A percentile compares a stretch with the other conserved stretches of the same genome.
These are phyloP conservation scores for Arthrobotrys sphaeroides DNA, from an alignment of 2,329 filamentous ascomycete species.

Conservation along the genomic window DNA sequence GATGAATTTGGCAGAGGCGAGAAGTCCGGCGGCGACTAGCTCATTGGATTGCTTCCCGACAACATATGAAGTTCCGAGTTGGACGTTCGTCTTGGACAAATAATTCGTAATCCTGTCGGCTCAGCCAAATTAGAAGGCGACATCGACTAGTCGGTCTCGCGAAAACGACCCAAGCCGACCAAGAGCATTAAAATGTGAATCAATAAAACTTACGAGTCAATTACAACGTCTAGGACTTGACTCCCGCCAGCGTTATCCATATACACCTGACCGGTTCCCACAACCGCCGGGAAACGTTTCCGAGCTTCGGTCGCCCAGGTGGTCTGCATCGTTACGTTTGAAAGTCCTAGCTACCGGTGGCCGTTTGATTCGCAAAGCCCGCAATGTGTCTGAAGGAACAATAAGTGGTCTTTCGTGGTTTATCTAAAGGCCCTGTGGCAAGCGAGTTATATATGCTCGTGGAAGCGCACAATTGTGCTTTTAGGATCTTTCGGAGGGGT, in stretches of 20 bases:
- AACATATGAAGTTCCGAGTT: slow-evolving; percentile 76
- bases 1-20: slow-evolving; percentile 75
- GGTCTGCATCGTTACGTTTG: slow-evolving; percentile 27
- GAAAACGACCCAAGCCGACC: too few relatives aligned
- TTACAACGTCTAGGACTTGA: slow-evolving; percentile 73
- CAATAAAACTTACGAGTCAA: slow-evolving; percentile 68
- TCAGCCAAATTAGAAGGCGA: background rate
- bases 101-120: slow-evolving; percentile 71
- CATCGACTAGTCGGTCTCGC: too few relatives aligned
- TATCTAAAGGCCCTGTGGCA: too few relatives aligned
- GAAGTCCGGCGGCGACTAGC: slow-evolving; percentile 70
- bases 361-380: too few relatives aligned
- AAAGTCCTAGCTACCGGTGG: too few relatives aligned
- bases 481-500: too few relatives aligned
- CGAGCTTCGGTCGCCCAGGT: slow-evolving; percentile 33
- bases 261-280: slow-evolving; percentile 49
- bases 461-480: too few relatives aligned
- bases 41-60: slow-evolving; percentile 70
- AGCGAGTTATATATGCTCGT: too few relatives aligned
- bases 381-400: too few relatives aligned
- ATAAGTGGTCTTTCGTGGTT: too few relatives aligned
- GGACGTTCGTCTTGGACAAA: slow-evolving; percentile 74
- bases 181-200: too few relatives aligned
- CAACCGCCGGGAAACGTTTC: slow-evolving; percentile 38
- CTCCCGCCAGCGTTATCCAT: slow-evolving; percentile 83